Evolutionary conservation across 352 stramenopile genomes (phyloP).

Genomic region (Phytopythium helicoides): DNA sequence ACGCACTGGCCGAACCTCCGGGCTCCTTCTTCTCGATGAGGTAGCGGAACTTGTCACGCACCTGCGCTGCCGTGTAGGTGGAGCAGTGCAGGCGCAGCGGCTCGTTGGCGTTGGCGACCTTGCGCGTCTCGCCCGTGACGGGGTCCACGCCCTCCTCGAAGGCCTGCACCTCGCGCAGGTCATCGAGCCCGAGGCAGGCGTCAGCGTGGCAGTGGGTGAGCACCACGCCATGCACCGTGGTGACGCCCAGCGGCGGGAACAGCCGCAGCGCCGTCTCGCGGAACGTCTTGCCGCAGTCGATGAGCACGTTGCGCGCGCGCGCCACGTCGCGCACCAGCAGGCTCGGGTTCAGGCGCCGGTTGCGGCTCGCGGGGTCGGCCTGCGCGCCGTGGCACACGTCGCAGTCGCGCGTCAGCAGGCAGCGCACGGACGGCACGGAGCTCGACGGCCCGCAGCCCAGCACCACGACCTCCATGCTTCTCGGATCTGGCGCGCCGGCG

Average conservation of each 20-base stretch:
- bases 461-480: conserved; percentile 83
- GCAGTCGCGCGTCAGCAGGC: conserved; percentile 55
- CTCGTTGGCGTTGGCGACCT: conserved; percentile 36
- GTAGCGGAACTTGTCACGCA: conserved; percentile 79
- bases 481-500: no score
- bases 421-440: conserved; percentile 77
- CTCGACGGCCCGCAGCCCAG: conserved; percentile 83
- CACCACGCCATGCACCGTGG: conserved; percentile 63
- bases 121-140: conserved; percentile 57
- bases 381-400: conserved; percentile 67
- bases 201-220: conserved; percentile 88
- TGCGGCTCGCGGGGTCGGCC: conserved; percentile 62
- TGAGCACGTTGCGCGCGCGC: conserved; percentile 53
- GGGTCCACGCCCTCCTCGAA: conserved; percentile 50
- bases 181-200: conserved; percentile 78
- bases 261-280: conserved; percentile 67
- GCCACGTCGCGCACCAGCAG: conserved; percentile 62
- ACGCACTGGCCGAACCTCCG: conserved; percentile 5
- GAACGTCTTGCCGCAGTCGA: conserved; percentile 91
- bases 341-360: conserved; percentile 78
- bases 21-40: conserved; percentile 49
- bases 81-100: conserved; percentile 67
- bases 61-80: conserved; percentile 44
- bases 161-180: conserved; percentile 78
- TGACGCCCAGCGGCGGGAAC: conserved; percentile 52